Conservation (phyloP, 2,329 filamentous ascomycete species). For the Moelleriella libera region DNA sequence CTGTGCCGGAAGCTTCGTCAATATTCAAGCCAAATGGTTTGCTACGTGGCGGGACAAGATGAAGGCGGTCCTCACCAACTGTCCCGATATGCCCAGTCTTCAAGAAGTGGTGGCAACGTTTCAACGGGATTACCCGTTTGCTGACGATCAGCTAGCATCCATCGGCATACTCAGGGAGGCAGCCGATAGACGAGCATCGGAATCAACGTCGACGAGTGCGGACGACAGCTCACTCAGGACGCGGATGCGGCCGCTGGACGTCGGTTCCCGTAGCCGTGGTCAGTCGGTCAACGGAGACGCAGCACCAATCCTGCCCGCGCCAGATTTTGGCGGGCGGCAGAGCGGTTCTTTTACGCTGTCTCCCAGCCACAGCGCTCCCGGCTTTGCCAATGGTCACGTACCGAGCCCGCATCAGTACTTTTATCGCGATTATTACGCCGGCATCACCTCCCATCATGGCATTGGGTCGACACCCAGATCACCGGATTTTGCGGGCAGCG, state of each 20-base stretch:
- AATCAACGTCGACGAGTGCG: conserved; percentile 42
- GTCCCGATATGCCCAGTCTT: conserved; percentile 47
- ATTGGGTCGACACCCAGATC: conserved; percentile 44
- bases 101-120: conserved; percentile 66
- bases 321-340: conserved; percentile 50
- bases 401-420: conserved; percentile 41
- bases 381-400: conserved; percentile 8
- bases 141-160: conserved; percentile 55
- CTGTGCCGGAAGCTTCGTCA: conserved; percentile 70
- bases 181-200: conserved; percentile 43
- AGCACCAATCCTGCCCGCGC: conserved; percentile 48
- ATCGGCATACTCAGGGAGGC: conserved; percentile 69
- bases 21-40: conserved; percentile 75
- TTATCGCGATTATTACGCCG: conserved; percentile 40
- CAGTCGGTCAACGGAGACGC: conserved; percentile 48
- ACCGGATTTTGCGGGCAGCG: conserved; percentile 34
- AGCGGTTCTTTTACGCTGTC: conserved; percentile 54
- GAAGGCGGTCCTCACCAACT: conserved; percentile 54
- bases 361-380: conserved; percentile 25
- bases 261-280: conserved; percentile 39
- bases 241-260: conserved; percentile 32
- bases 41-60: conserved; percentile 74
- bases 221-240: conserved; percentile 35
- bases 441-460: conserved; percentile 25
- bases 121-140: conserved; percentile 61